Evolutionary conservation across 176 grass and related monocot genomes (phyloP).

Genomic region (Hordeum vulgare): DNA sequence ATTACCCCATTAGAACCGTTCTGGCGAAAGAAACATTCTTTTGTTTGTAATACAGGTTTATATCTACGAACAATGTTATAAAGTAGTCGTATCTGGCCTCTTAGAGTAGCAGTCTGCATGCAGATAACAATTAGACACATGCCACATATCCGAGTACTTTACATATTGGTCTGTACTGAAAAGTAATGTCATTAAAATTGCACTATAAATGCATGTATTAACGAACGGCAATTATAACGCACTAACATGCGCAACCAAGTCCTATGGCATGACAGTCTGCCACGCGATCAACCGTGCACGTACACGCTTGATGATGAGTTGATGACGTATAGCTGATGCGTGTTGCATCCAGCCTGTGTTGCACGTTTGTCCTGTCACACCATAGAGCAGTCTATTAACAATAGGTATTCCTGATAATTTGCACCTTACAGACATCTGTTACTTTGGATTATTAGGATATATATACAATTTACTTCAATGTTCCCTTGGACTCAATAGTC

Average conservation of each 20-base stretch:
- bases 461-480: background rate
- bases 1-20: background rate
- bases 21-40: background rate
- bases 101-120: background rate
- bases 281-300: background rate
- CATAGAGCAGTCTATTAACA: background rate
- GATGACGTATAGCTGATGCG: background rate
- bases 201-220: background rate
- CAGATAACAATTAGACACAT: background rate
- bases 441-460: background rate
- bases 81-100: too few relatives aligned
- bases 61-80: too few relatives aligned
- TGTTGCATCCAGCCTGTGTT: background rate
- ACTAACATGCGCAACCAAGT: background rate
- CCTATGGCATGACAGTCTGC: background rate
- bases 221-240: background rate
- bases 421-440: background rate
- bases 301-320: background rate
- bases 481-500: background rate
- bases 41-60: too few relatives aligned
- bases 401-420: background rate
- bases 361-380: background rate
- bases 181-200: too few relatives aligned
- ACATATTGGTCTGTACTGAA: too few relatives aligned
- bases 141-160: background rate